These are phyloP conservation scores for Puccinia sorghi DNA, from an alignment of 1,284 basidiomycete genomes.

Conservation along the genomic window DNA sequence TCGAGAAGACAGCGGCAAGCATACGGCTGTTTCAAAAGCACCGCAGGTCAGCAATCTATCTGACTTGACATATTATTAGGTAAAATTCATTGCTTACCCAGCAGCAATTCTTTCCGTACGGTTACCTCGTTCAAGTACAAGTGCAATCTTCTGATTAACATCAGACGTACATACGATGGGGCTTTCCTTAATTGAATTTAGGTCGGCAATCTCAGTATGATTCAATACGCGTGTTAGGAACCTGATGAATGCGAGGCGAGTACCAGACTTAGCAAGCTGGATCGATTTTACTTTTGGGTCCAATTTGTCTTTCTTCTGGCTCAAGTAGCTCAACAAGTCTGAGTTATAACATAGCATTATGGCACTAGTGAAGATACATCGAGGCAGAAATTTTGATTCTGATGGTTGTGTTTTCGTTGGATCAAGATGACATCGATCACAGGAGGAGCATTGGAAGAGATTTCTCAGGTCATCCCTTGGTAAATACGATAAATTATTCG, in stretches of 20 bases:
- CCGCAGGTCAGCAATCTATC: slow-evolving; percentile 6
- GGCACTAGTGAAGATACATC: slow-evolving; percentile 27
- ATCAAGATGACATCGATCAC: slow-evolving; percentile 37
- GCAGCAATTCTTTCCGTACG: slow-evolving; percentile 45
- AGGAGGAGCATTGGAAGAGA: slow-evolving; percentile 33
- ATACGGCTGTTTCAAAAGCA: slow-evolving; percentile 23
- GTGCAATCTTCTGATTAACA: slow-evolving; percentile 16
- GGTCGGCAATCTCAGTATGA: slow-evolving; percentile 34
- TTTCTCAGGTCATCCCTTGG: slow-evolving; percentile 30
- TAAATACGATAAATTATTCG: slow-evolving; percentile 27
- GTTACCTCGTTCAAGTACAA: slow-evolving; percentile 31
- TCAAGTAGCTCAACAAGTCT: slow-evolving; percentile 18
- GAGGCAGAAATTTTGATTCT: slow-evolving; percentile 18
- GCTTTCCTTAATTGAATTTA: slow-evolving; percentile 9
- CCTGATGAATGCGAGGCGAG: slow-evolving; percentile 39
- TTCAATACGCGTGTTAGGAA: slow-evolving; percentile 38
- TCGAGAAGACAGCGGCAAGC: slow-evolving; percentile 22
- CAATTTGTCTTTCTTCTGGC: background rate
- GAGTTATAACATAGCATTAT: slow-evolving; percentile 37
- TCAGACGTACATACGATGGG: slow-evolving; percentile 18
- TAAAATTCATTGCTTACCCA: slow-evolving; percentile 26
- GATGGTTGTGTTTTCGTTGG: background rate
- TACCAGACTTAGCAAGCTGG: slow-evolving; percentile 25
- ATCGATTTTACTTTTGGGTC: slow-evolving; percentile 11
- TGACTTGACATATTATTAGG: background rate